phyloP scores from a whole-genome alignment of 73 alveolate genomes.

The Paramecium biaurelia region DNA sequence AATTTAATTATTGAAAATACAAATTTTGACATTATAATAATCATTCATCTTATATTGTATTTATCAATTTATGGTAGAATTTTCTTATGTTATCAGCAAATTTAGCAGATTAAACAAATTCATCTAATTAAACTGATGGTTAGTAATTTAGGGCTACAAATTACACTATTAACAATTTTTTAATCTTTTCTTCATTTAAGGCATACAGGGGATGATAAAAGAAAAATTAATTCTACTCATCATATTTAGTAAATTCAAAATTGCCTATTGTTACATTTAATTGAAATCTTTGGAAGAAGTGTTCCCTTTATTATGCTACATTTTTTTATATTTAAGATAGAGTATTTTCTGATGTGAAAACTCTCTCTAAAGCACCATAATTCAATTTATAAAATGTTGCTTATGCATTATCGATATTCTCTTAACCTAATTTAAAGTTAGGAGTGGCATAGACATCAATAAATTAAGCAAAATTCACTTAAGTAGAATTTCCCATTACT shows the following conservation, averaged over 20 bases:
- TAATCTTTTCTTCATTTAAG: background rate
- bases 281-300: background rate
- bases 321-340: background rate
- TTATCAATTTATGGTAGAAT: background rate
- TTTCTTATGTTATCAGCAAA: background rate
- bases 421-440: background rate
- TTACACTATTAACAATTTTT: background rate
- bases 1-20: background rate
- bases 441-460: background rate
- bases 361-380: background rate
- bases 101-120: background rate
- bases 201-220: background rate
- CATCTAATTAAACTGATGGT: background rate
- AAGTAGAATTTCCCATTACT: background rate
- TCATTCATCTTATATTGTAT: background rate
- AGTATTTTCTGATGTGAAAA: background rate
- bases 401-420: background rate
- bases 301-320: background rate
- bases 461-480: background rate
- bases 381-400: background rate
- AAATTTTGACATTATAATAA: background rate
- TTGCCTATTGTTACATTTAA: background rate
- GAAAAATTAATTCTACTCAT: background rate
- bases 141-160: background rate
- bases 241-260: background rate